Conservation (phyloP, 192 early-diverging fungal genomes). For the Coemansia sp. region DNA sequence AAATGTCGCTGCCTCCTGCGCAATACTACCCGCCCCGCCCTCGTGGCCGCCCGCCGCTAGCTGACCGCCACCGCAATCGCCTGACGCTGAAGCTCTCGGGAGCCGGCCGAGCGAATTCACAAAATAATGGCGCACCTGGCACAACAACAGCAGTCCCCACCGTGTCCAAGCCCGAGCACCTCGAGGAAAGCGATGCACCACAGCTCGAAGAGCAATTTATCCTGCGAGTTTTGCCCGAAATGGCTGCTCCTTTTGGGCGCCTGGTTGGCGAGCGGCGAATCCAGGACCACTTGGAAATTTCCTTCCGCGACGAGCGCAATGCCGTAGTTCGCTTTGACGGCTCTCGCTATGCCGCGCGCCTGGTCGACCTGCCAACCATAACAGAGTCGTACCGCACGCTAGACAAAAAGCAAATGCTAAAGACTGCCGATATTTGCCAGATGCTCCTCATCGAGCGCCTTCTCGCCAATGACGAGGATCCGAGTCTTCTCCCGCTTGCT, state of each 20-base stretch:
- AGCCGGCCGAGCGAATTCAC: neutral
- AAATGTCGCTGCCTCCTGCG: conserved; percentile 2
- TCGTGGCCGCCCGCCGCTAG: conserved; percentile 48
- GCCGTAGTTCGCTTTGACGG: conserved; percentile 30
- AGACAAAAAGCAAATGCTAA: conserved; percentile 47
- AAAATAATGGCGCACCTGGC: neutral
- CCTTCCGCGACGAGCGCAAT: conserved; percentile 43
- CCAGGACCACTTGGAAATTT: conserved; percentile 37
- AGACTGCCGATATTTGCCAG: conserved; percentile 51
- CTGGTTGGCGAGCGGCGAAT: conserved; percentile 36
- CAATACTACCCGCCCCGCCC: conserved; percentile 32
- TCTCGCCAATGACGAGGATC: neutral
- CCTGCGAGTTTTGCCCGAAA: conserved; percentile 39
- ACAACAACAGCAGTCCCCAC: neutral
- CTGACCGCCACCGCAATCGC: conserved; percentile 45
- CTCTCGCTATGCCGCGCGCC: conserved; percentile 17
- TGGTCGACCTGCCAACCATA: conserved; percentile 49
- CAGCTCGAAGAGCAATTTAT: conserved; percentile 50
- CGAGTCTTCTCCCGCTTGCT: conserved; percentile 14
- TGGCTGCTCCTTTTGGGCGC: conserved; percentile 29
- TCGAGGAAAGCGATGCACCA: conserved; percentile 25
- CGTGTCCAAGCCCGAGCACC: neutral
- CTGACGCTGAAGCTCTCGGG: conserved; percentile 46
- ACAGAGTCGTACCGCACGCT: conserved; percentile 42
- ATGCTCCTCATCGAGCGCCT: conserved; percentile 38